Base-by-base conservation (phyloP, 495 filamentous ascomycete genomes). In the Daldinia bambusicola region DNA sequence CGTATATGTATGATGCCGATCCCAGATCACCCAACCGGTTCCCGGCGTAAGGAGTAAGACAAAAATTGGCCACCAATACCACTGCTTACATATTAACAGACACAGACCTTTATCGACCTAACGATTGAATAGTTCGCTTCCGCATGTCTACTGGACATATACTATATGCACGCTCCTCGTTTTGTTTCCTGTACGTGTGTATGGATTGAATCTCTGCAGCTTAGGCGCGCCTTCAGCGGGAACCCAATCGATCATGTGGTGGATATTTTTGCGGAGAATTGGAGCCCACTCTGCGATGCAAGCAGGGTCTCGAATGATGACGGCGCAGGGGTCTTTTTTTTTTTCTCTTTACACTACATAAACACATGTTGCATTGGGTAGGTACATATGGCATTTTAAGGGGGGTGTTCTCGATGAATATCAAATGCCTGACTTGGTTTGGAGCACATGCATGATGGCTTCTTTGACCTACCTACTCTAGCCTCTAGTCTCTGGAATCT, bases 241-340 rank as follows among this genome's bases (percentile, higher is more conserved):
- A 71, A 55, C 69, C 69, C 69, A 67, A 67, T 55, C 69, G 69
- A 71, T 71, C 69, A 71, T 67, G 69, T 67, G 69, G 69, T 63
- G 63, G 63, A 67, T 67, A 45, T 61, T 68, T 1, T 67, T 64
- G 69, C 69, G 69, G 69, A 71, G 69, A 71, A 63, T 51, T 61
- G 64, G 63, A 63, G 52, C 64, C 64, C 63, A 56, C 53, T 26
- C 60, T 72, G 40, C 60, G 53, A 68, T 68, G 69, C 64, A 72
- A 67, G 69, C 69, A 72, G 69, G 69, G 69, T 72, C 64, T 72
- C 50, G 65, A 72, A 61, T 65, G 61, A 64, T 60, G 45, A 63
- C 40, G 41, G 38, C 64, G 26, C 60, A 61, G 60, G 69, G 69
- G 64, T 72, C 59, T 37, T 43, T 51, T 37, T 30, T 45, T 43